Conservation (phyloP, 1,284 basidiomycete genomes). For the Microbotryomycetes sp. region DNA sequence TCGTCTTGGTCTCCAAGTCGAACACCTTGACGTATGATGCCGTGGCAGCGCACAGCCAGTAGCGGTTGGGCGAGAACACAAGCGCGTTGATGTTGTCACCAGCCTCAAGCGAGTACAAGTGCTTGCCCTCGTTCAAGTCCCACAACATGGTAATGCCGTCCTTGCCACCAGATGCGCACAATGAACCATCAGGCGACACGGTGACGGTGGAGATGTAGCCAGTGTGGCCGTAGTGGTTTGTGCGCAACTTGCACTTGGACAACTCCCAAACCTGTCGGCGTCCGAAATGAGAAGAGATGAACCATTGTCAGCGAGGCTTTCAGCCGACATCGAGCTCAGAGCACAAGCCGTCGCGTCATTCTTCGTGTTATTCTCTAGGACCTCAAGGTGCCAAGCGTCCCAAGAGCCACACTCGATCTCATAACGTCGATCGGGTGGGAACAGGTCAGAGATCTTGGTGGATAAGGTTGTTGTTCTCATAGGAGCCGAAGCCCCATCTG, state of each 20-base stretch:
- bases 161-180: constrained; percentile 98
- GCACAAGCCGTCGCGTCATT: too few relatives aligned
- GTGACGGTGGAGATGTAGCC: constrained; percentile 99
- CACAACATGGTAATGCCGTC: constrained; percentile 99
- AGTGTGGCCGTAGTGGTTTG: constrained; percentile 99
- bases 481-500: constrained; percentile 57
- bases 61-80: constrained; percentile 98
- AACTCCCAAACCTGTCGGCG: constrained; percentile 90
- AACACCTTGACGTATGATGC: constrained; percentile 98
- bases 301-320: too few relatives aligned
- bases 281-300: constrained; percentile 3
- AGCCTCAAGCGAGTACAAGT: constrained; percentile 99
- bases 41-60: constrained; percentile 99
- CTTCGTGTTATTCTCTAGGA: too few relatives aligned
- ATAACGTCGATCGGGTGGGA: too few relatives aligned
- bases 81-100: constrained; percentile 98
- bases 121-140: constrained; percentile 99
- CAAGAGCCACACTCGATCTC: too few relatives aligned
- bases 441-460: constrained; percentile 68
- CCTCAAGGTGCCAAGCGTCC: too few relatives aligned
- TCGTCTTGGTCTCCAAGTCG: constrained; percentile 94
- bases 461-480: constrained; percentile 60
- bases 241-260: constrained; percentile 99
- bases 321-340: too few relatives aligned
- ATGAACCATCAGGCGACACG: constrained; percentile 97